Percentiles rank a stretch among this genome's conserved stretches.
Evolutionary conservation across 2,329 filamentous ascomycete genomes (phyloP).

Genomic region (Celoporthe dispersa): DNA sequence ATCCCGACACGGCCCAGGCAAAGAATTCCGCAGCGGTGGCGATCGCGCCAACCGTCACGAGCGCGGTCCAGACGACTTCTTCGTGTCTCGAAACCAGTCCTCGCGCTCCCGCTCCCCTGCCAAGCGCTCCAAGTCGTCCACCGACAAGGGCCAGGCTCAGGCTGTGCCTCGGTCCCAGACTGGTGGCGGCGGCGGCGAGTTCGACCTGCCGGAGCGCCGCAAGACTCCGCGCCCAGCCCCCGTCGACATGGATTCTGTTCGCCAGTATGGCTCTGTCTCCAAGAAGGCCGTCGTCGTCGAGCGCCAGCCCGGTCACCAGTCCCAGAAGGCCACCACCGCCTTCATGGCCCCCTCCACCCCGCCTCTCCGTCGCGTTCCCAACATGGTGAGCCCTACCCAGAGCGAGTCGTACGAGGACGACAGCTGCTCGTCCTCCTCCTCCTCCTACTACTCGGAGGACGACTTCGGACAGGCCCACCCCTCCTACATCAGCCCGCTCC

Average conservation of each 20-base stretch:
- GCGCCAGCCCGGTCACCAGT: not conserved
- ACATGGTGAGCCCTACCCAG: conserved; percentile 1
- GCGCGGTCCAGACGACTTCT: conserved; percentile 2
- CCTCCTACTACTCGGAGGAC: conserved; percentile 41
- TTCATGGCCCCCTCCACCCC: conserved; percentile 14
- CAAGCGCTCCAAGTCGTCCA: conserved; percentile 31
- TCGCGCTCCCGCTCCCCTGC: conserved; percentile 34
- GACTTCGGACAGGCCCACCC: conserved; percentile 28
- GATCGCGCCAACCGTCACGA: conserved; percentile 4
- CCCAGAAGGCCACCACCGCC: conserved; percentile 13
- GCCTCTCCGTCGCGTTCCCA: conserved; percentile 26
- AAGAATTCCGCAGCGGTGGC: conserved; percentile 6
- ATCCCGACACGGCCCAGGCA: conserved; percentile 6
- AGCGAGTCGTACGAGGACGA: conserved; percentile 29
- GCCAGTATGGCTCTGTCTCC: conserved; percentile 19
- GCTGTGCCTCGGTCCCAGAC: conserved; percentile 9
- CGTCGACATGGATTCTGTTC: conserved; percentile 21
- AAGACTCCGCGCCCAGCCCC: conserved; percentile 13
- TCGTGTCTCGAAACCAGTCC: conserved; percentile 17
- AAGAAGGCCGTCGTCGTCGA: conserved; percentile 24
- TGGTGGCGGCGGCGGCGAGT: conserved; percentile 3
- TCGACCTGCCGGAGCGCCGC: conserved; percentile 15
- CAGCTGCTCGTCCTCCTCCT: conserved; percentile 24
- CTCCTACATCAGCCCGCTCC: conserved; percentile 36
- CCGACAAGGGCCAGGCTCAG: conserved; percentile 20